phyloP scores from a whole-genome alignment of 23 red algal species.

The Gracilaria gracilis region DNA sequence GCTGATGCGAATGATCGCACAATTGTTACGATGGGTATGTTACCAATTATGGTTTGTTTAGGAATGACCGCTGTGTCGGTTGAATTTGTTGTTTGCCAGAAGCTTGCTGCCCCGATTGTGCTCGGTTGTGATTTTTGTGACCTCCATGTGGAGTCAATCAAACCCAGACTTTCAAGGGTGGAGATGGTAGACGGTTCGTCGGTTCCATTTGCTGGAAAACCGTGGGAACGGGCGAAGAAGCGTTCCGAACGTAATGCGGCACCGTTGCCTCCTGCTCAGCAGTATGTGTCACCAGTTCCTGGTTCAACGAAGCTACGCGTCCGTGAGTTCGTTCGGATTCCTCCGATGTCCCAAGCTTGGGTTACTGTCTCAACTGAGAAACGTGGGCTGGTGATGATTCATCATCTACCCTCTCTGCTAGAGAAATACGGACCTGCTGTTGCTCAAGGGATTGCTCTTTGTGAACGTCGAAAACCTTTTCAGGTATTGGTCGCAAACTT shows the following conservation, averaged over 20 bases:
- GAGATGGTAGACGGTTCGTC: slow-evolving; percentile 17
- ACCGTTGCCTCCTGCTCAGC: neutral
- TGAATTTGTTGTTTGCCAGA: slow-evolving; percentile 19
- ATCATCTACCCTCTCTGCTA: slow-evolving; percentile 4
- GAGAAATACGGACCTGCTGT: neutral
- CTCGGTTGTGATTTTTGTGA: slow-evolving; percentile 31
- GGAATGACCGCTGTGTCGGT: neutral
- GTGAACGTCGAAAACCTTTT: slow-evolving; percentile 13
- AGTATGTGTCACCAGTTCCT: neutral
- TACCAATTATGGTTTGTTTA: slow-evolving; percentile 2
- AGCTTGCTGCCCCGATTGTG: slow-evolving; percentile 24
- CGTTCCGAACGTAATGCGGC: neutral
- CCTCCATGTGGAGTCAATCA: neutral
- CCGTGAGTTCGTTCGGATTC: neutral
- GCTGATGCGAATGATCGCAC: slow-evolving; percentile 15
- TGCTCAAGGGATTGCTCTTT: neutral
- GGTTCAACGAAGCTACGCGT: neutral
- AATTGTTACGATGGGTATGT: neutral
- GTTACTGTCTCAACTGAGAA: neutral
- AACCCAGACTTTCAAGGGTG: neutral
- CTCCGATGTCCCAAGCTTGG: slow-evolving; percentile 8
- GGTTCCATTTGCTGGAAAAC: slow-evolving; percentile 3
- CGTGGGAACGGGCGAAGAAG: neutral
- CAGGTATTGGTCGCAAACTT: slow-evolving; percentile 29
- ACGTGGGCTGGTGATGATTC: slow-evolving; percentile 7